Evolutionary conservation across 129 eudicot species (phyloP).

Genomic region (Kitagawia praeruptora): DNA sequence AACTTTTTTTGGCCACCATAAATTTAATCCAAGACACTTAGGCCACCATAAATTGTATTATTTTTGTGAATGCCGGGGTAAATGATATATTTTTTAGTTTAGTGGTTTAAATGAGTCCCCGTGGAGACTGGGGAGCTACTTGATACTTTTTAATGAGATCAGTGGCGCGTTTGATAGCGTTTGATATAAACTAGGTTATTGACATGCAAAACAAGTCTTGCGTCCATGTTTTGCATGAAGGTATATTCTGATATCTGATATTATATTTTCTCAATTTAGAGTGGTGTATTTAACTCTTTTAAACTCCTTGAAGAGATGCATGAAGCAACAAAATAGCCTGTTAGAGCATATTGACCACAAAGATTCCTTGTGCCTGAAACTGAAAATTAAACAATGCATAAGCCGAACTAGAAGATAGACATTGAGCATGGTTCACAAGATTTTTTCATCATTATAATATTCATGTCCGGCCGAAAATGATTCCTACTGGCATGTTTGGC

Average conservation of each 20-base stretch:
- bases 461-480: not conserved
- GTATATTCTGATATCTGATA: not conserved
- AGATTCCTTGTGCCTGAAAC: not conserved
- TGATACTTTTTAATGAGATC: no score
- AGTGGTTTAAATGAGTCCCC: no score
- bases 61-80: no score
- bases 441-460: not conserved
- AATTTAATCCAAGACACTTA: no score
- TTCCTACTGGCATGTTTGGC: no score
- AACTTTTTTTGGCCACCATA: no score
- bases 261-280: not conserved
- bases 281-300: not conserved
- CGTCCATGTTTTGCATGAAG: slow-evolving; percentile 26
- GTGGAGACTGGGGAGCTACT: no score
- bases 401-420: not conserved
- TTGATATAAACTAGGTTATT: slow-evolving; percentile 10
- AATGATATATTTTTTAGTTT: no score
- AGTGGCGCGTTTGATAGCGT: no score
- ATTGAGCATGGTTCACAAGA: not conserved
- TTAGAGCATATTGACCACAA: not conserved
- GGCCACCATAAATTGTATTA: no score
- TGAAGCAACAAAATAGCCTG: not conserved
- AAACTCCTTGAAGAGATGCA: not conserved
- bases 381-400: not conserved
- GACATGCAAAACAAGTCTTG: slow-evolving; percentile 16